Base-by-base conservation (phyloP, 1,284 basidiomycete species). In the Ceratorhiza oryzae-sativae region DNA sequence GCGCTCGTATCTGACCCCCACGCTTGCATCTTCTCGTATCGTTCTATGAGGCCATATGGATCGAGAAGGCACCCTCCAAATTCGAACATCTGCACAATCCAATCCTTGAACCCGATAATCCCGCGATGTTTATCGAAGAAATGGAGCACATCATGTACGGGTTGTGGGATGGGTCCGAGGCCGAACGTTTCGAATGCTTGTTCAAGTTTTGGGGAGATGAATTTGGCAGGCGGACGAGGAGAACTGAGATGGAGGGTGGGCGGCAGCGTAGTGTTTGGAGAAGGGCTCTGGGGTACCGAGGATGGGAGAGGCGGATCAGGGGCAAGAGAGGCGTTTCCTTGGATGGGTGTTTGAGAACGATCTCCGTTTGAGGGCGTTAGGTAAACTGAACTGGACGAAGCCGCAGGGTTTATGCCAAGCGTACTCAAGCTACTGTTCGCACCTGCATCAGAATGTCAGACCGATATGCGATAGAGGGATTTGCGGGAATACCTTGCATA, bases 41-140 rank as follows among this genome's bases (percentile, higher is more conserved):
- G 82, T 3, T 80, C 77, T 58, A 80, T 82, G 46, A 88, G 77
- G 0, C 82, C 85, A 9, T 76, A 75, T 0, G 85, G 84, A 74
- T 87, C 86, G 75, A 87, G 86, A 84, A 87, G 85, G 76, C 82
- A 84, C 6, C 80, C 79, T 3, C 86, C 85, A 73, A 87, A 87
- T 76, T 88, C 85, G 73, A 86, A 85, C 56, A 82, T 81, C 74
- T 87, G 85, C 23, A 84, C 75, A 34, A 86, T 76, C 85, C 84
- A 86, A 15, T 81, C 81, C 74, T 82, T 83, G 46, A 83, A 82
- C 1, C 84, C 83, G 20, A 77, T 77, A 42, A 86, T 83, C 53
- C 85, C 81, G 9, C 82, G 78, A 77, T 88, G 85, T 73, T 86
- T 87, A 62, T 80, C 80, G 27, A 86, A 71, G 61, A 83, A 83